These are phyloP conservation scores for Pichia occidentalis DNA, from an alignment of 805 yeast species.

Conservation along the genomic window DNA sequence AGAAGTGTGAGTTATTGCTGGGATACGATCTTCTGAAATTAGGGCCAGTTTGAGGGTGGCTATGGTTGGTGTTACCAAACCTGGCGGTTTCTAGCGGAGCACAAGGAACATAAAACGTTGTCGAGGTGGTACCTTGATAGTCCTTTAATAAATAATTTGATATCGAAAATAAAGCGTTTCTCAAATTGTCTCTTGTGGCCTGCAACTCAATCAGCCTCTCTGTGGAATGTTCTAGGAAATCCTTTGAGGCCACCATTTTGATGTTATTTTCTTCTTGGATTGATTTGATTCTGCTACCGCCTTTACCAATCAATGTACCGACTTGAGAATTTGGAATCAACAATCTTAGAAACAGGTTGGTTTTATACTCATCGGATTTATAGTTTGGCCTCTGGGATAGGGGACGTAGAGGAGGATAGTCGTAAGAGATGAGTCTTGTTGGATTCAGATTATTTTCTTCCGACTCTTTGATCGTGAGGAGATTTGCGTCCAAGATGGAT, in stretches of 20 bases:
- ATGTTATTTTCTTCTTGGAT: slow-evolving; percentile 64
- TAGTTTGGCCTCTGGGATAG: slow-evolving; percentile 46
- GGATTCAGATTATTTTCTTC: slow-evolving; percentile 26
- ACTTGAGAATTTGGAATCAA: slow-evolving; percentile 78
- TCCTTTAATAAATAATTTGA: slow-evolving; percentile 72
- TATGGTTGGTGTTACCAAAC: too few species aligned
- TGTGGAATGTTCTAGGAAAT: slow-evolving; percentile 70
- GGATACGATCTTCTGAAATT: too few species aligned
- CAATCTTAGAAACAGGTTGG: slow-evolving; percentile 55
- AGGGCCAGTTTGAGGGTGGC: too few species aligned
- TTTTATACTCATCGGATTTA: slow-evolving; percentile 45
- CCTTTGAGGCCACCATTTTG: slow-evolving; percentile 83
- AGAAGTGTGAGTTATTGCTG: too few species aligned
- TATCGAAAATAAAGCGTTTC: slow-evolving; percentile 49
- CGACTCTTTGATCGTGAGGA: slow-evolving; percentile 20
- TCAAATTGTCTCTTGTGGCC: slow-evolving; percentile 62
- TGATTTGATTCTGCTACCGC: slow-evolving; percentile 72
- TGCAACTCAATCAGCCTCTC: slow-evolving; percentile 86
- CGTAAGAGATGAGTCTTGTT: slow-evolving; percentile 34
- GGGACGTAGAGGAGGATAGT: slow-evolving; percentile 54
- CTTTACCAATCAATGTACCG: slow-evolving; percentile 84
- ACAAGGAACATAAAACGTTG: slow-evolving; percentile 55
- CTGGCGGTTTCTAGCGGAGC: slow-evolving; percentile 16
- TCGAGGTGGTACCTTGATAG: slow-evolving; percentile 58
- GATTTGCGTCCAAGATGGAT: slow-evolving; percentile 45